phyloP scores from a whole-genome alignment of 768 basidiomycete species.

The Saitozyma sp. region DNA sequence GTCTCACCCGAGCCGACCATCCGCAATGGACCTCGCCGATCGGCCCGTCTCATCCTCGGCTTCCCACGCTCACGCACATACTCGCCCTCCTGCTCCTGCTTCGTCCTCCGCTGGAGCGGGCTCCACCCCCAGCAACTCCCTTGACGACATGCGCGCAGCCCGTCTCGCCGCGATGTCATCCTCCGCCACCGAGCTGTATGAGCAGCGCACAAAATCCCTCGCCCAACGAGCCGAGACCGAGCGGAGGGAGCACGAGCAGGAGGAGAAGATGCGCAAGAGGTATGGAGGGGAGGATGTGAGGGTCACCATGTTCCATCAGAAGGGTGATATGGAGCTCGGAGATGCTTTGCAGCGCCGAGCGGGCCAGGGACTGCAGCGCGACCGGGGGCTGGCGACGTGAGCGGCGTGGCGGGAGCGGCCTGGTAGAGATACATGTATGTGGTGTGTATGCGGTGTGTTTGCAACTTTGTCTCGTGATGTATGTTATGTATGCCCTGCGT shows the following conservation, averaged over 20 bases:
- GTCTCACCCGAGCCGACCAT: conserved; percentile 50
- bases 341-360: conserved; percentile 50
- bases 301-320: conserved; percentile 76
- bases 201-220: conserved; percentile 72
- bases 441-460: too few species aligned
- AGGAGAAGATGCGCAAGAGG: conserved; percentile 63
- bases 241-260: conserved; percentile 71
- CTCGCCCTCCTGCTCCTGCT: neutral
- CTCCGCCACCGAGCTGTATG: conserved; percentile 67
- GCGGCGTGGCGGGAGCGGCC: neutral
- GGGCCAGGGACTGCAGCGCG: conserved; percentile 46
- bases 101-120: neutral
- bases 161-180: conserved; percentile 87
- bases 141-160: conserved; percentile 61
- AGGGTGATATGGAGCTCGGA: conserved; percentile 56
- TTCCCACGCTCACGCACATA: neutral
- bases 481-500: too few species aligned
- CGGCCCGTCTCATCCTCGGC: conserved; percentile 12
- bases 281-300: conserved; percentile 68
- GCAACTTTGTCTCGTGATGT: too few species aligned
- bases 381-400: conserved; percentile 3
- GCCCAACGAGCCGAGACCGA: conserved; percentile 70
- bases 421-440: neutral
- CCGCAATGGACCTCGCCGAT: conserved; percentile 38
- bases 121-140: conserved; percentile 13